Percentiles rank a stretch among this genome's conserved stretches.
Evolutionary conservation across 2,329 filamentous ascomycete genomes (phyloP).

Genomic region (Corinectria fuckeliana): DNA sequence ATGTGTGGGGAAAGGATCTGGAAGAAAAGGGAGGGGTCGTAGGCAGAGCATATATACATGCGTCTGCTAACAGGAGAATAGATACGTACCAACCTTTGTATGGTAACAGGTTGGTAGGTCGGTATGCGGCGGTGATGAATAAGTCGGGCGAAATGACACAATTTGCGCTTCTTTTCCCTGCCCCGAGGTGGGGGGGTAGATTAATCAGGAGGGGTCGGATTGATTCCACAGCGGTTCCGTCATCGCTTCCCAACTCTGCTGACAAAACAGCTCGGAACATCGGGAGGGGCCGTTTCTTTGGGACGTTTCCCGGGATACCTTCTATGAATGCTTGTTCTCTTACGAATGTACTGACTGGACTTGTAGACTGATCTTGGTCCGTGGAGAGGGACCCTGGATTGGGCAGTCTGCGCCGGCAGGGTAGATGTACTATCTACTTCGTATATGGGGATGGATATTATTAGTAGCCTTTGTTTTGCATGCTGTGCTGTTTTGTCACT

Average conservation of each 20-base stretch:
- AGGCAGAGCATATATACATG: constrained; percentile 9
- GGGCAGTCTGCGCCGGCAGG: no score
- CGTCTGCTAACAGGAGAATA: not conserved
- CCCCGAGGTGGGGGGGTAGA: not conserved
- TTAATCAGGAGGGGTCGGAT: not conserved
- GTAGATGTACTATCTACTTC: no score
- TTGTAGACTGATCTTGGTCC: no score
- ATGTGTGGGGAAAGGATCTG: not conserved
- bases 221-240: not conserved
- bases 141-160: constrained; percentile 33
- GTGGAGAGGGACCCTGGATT: no score
- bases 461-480: no score
- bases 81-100: not conserved
- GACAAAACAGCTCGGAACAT: not conserved
- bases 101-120: no score
- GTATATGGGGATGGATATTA: no score
- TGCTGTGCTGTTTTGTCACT: no score
- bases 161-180: constrained; percentile 15
- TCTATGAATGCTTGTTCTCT: no score
- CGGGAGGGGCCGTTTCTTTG: not conserved
- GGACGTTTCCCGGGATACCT: no score
- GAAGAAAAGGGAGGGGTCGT: not conserved
- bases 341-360: no score
- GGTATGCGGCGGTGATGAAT: constrained; percentile 23
- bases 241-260: not conserved